These are phyloP conservation scores for Saccharomycopsis olivae DNA, from an alignment of 805 yeast genomes.

Conservation along the genomic window DNA sequence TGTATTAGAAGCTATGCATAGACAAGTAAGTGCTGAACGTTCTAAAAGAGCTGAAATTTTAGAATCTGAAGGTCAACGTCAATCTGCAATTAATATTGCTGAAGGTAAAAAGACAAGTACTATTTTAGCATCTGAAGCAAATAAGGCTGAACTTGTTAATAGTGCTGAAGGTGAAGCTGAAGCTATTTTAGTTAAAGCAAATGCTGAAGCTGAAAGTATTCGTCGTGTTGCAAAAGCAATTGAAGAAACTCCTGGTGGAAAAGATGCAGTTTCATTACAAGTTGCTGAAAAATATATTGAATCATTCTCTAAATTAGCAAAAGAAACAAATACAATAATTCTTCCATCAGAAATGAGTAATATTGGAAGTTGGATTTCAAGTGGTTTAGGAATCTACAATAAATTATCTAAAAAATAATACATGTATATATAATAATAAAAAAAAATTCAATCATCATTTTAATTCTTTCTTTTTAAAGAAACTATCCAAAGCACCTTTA, in stretches of 20 bases:
- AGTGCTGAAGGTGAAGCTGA: conserved; percentile 68
- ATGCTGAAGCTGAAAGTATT: conserved; percentile 68
- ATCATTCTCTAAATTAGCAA: conserved; percentile 73
- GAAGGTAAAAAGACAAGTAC: conserved; percentile 69
- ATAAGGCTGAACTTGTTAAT: conserved; percentile 49
- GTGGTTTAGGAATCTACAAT: conserved; percentile 65
- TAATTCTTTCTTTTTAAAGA: conserved; percentile 35
- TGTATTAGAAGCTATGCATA: conserved; percentile 83
- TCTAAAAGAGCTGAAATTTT: conserved; percentile 80
- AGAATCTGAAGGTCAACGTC: conserved; percentile 78
- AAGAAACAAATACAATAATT: conserved; percentile 68
- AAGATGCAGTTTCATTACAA: conserved; percentile 66
- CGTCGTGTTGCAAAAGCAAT: conserved; percentile 57
- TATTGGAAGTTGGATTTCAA: conserved; percentile 61
- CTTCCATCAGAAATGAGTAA: conserved; percentile 71
- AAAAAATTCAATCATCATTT: background rate
- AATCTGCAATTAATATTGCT: conserved; percentile 69
- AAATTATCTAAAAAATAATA: conserved; percentile 34
- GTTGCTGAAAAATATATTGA: conserved; percentile 78
- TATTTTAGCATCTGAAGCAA: conserved; percentile 69
- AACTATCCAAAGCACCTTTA: conserved; percentile 61
- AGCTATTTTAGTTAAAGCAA: conserved; percentile 51
- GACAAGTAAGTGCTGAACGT: conserved; percentile 81
- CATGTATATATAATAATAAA: no score
- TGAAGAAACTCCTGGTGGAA: conserved; percentile 55